Evolutionary conservation across 2,329 filamentous ascomycete genomes (phyloP), one percentile per base, ranked within the genome.

Genomic region (Paraphaeosphaeria minitans): DNA sequence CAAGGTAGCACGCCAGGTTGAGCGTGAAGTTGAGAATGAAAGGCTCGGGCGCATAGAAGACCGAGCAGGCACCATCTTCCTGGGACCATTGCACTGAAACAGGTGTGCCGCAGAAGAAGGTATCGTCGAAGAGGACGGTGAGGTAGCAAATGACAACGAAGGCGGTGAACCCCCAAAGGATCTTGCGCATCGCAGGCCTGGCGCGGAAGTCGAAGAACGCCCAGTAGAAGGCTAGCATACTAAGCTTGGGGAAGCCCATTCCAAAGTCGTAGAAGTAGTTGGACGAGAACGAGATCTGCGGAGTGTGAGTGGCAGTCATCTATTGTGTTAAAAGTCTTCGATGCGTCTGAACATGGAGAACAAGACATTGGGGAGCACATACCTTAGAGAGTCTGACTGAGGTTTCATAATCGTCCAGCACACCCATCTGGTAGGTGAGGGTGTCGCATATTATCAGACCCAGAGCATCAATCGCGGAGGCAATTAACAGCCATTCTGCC

Each of bases 1-100:
- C 61, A 1, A 68, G 54, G 48, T 68, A 68, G 22, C 66, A 68
- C 1, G 66, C 64, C 21, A 68, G 27, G 5, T 68, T 68, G 24
- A 68, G 61, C 0, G 66, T 66, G n/a, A 68, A 68, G 58, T 68
- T 66, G n/a, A 68, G 45, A 24, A 68, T 68, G n/a, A 68, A 68
- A 0, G 64, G 66, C 45, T 68, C 66, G 0, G 66, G 66, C 1
- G 66, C 66, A 24, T 66, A 68, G 51, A 68, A 68, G 0, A 68
- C 66, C 1, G 66, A 68, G 43, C 66, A 68, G 1, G 66, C 66
- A 16, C 62, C 64, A 7, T 68, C 66, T 41, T 66, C 66, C 33
- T 68, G 66, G 9, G 59, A 64, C 66, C 66, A 68, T 13, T 68
- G 66, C 2, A 62, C 61, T 0, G 66, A 68, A 0, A 68, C 66